Evolutionary conservation across 1,139 yeast genomes (phyloP), one percentile per base, ranked within the genome.

Genomic region (Geotrichum klebahnii): DNA sequence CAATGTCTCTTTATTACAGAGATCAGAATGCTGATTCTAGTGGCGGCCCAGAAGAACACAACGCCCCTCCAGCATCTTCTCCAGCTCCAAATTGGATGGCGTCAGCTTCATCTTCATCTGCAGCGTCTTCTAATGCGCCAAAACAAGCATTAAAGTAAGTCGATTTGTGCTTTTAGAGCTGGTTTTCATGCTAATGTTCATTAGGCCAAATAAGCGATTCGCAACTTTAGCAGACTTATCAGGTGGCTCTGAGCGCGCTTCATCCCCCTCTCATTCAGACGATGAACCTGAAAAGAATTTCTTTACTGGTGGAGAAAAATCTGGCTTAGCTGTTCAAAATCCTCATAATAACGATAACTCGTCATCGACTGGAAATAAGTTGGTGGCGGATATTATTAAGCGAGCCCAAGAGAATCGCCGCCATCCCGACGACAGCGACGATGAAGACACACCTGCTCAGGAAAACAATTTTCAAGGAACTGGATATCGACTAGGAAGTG

Each of bases 261-360:
- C 55, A 24, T 53, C 64, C 31, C 58, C 57, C 37, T 44, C 51
- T 32, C 54, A 53, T 43, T 44, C 57, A 19, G 79, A 75, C 22
- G 82, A 78, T 37, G 86, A 82, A 49, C 86, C 79, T 52, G 80
- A 81, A 46, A 80, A 82, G 58, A 82, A 88, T 58, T 80, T 86
- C 66, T 95, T 92, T 61, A 92, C 97, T 2, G 96, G 96, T 20
- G 98, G 96, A 50, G 96, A 90, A 65, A 90, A 90, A 61, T 87
- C 96, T 1, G 97, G 85, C 0, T 73, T 92, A 58, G 95, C 92
- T 58, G 97, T 92, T 10, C 95, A 94, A 64, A 90, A 90, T 64
- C 97, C 97, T 8, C 80, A 82, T 61, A 72, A 72, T 49, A 26
- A 29, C 5, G 63, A 72, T 31, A 63, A 64, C 16, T 52, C 56